Conservation (phyloP, 176 grass and related monocot species). For the Canna indica region DNA sequence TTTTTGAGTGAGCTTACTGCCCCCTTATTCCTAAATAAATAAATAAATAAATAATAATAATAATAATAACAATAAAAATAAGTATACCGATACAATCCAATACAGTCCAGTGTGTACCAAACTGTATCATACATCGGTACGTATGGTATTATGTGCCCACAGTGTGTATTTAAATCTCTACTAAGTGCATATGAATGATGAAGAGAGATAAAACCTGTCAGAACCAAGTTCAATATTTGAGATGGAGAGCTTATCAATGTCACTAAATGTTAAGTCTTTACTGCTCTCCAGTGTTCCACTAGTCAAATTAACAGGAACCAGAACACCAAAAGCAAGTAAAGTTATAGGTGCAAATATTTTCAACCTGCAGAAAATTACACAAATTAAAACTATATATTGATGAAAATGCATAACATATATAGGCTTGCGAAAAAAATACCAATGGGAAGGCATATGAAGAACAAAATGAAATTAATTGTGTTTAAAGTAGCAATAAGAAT, state of each 20-base stretch:
- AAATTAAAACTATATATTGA: slow-evolving; percentile 6
- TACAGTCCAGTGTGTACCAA: too few species aligned
- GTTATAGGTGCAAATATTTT: slow-evolving; percentile 91
- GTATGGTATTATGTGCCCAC: not conserved
- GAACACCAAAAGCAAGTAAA: slow-evolving; percentile 49
- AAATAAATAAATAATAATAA: too few species aligned
- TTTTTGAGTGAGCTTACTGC: too few species aligned
- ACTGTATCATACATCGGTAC: too few species aligned
- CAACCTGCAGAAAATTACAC: slow-evolving; percentile 45
- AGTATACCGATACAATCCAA: too few species aligned
- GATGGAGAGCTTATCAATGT: slow-evolving; percentile 96
- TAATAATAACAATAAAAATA: too few species aligned
- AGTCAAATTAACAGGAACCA: slow-evolving; percentile 86
- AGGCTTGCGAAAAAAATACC: not conserved
- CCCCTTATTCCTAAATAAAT: too few species aligned
- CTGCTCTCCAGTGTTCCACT: slow-evolving; percentile 52
- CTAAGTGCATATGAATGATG: not conserved
- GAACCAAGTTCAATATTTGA: slow-evolving; percentile 86
- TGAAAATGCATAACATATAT: not conserved
- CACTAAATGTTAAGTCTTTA: slow-evolving; percentile 45
- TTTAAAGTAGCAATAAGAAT: not conserved
- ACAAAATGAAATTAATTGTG: not conserved
- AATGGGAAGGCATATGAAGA: not conserved
- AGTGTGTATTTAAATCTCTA: not conserved
- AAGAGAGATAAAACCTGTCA: slow-evolving; percentile 40